Conservation (phyloP, 768 basidiomycete species). For the Cyclocybe cylindracea region DNA sequence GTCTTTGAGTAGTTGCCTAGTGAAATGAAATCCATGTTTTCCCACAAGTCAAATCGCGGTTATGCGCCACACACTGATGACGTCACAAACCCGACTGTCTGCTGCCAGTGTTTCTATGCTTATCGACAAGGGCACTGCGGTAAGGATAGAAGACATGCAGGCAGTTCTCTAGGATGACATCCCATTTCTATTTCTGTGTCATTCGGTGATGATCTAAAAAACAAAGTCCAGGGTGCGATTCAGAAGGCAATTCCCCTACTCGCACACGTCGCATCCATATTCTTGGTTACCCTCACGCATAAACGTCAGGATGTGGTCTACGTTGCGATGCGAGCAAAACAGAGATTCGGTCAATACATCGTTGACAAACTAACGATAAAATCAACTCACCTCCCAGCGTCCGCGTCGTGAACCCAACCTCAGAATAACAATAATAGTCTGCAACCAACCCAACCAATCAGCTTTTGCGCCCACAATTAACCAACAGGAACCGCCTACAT, state of each 20-base stretch:
- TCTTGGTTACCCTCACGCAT: slow-evolving; percentile 63
- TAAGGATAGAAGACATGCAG: not conserved
- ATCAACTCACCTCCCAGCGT: slow-evolving; percentile 56
- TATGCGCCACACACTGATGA: too few species aligned
- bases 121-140: too few species aligned
- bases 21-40: too few species aligned
- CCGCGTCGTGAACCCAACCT: slow-evolving; percentile 71
- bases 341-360: not conserved
- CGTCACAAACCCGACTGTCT: too few species aligned
- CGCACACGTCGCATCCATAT: slow-evolving; percentile 52
- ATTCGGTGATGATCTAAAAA: too few species aligned
- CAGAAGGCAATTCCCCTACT: slow-evolving; percentile 15
- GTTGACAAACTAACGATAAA: not conserved
- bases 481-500: slow-evolving; percentile 41
- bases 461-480: not conserved
- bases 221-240: too few species aligned
- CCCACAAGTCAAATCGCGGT: too few species aligned
- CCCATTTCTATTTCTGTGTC: not conserved
- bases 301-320: slow-evolving; percentile 67
- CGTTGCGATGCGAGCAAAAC: not conserved
- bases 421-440: slow-evolving; percentile 62
- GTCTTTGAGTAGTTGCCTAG: too few species aligned
- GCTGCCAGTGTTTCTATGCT: too few species aligned
- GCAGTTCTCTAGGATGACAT: not conserved
- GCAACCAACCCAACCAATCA: slow-evolving; percentile 4